phyloP scores from a whole-genome alignment of 139 green algal species.

The Klebsormidium nitens region DNA sequence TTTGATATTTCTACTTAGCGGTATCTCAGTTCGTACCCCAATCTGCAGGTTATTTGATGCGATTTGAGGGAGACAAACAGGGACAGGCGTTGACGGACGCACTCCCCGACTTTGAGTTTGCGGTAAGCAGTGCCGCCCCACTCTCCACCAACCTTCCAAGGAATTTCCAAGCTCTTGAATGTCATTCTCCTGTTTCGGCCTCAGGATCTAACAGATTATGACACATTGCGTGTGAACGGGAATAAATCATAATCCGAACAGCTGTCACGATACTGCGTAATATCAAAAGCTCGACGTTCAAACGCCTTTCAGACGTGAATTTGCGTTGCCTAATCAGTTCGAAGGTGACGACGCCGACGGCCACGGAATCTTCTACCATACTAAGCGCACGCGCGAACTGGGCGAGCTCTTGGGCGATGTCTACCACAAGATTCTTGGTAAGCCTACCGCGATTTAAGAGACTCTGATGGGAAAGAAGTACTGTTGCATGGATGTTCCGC shows the following conservation, averaged over 20 bases:
- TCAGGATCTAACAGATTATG: no score
- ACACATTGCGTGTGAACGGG: no score
- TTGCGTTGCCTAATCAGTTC: conserved; percentile 29
- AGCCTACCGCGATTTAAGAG: neutral
- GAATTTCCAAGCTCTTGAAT: neutral
- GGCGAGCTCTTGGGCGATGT: conserved; percentile 32
- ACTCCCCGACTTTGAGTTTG: conserved; percentile 30
- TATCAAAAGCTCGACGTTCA: no score
- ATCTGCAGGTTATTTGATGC: conserved; percentile 35
- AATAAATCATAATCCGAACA: no score
- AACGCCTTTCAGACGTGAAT: no score
- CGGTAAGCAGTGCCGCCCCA: conserved; percentile 9
- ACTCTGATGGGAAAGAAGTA: no score
- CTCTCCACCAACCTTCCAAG: conserved; percentile 2
- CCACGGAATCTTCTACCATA: conserved; percentile 31
- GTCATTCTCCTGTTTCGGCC: no score
- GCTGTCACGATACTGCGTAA: no score
- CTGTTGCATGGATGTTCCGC: no score
- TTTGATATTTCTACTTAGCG: neutral
- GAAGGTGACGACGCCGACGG: conserved; percentile 29
- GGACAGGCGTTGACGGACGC: conserved; percentile 13
- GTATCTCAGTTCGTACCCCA: neutral
- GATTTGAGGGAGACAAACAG: conserved; percentile 23
- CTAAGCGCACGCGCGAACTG: conserved; percentile 23
- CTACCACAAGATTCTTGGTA: conserved; percentile 41